Base-by-base conservation (phyloP, 345 rosid genomes). In the Salix koriyanagi region DNA sequence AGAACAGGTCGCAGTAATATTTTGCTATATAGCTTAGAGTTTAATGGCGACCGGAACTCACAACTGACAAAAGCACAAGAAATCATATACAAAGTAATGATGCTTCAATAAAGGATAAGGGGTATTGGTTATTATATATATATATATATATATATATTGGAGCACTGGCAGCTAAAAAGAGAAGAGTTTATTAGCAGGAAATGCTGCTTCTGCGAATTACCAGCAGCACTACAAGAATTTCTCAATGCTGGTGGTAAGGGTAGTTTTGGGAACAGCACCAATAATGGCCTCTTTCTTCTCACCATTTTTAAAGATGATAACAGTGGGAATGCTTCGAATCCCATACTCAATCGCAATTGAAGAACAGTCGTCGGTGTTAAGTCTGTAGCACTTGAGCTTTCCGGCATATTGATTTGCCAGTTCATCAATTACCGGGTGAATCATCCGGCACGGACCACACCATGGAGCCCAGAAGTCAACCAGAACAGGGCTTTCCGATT, bases 381-480 rank as follows among this genome's bases (percentile, higher is more conserved):
- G 79, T 42, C 83, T 87, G 84, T 81, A 84, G 76, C 86, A 84
- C 58, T 87, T 87, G 25, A 84, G 86, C 61, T 87, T 87, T n/a
- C 88, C 89, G 6, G 74, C 77, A 69, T 87, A 87, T 42, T 83
- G 84, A 75, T 67, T 79, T 4, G 89, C 86, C 69, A 87, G 77
- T 32, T 80, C 86, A 67, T 83, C 85, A 12, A 87, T 85, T 42
- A 87, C 50, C 7, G 89, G 89, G 79, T 79, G 85, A 69, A 87
- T 85, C 86, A 87, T 85, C 8, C 87, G 78, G 86, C 89, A 87
- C 19, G 89, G 89, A 28, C 89, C 89, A 41, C 89, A 87, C 89
- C 89, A 87, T 25, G 89, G 89, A 58, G 89, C 89, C 89, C 89
- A 87, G 75, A 87, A 87, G 69, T 87, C 89, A 10, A 87, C 89